These are phyloP conservation scores for Sclerotiophoma versabilis DNA, from an alignment of 2,329 filamentous ascomycete genomes.

Conservation along the genomic window DNA sequence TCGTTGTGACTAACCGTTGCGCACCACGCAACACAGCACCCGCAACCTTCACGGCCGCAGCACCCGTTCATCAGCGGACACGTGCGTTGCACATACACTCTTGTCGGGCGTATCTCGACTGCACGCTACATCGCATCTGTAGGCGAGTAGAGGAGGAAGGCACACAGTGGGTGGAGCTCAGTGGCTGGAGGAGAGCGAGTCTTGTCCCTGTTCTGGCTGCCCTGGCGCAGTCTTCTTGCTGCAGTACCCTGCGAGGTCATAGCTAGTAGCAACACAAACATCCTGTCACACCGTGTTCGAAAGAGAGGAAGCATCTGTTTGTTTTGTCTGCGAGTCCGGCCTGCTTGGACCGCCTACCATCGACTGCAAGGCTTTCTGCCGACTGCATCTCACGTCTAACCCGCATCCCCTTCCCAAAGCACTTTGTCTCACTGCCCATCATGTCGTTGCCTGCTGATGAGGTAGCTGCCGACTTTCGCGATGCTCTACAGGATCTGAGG, in stretches of 20 bases:
- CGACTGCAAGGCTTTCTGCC: slow-evolving; percentile 34
- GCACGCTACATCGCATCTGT: slow-evolving; percentile 27
- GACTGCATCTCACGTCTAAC: slow-evolving; percentile 36
- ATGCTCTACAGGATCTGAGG: slow-evolving; percentile 89
- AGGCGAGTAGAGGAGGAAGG: slow-evolving; percentile 41
- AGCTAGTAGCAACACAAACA: slow-evolving; percentile 60
- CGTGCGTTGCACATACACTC: slow-evolving; percentile 15
- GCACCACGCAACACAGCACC: slow-evolving; percentile 12
- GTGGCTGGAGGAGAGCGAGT: slow-evolving; percentile 43
- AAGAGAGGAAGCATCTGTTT: slow-evolving; percentile 52
- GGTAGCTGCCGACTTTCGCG: slow-evolving; percentile 93
- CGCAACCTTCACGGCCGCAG: slow-evolving; percentile 9
- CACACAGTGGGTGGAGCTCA: slow-evolving; percentile 41
- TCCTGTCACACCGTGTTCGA: slow-evolving; percentile 49
- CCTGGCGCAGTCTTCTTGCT: slow-evolving; percentile 41
- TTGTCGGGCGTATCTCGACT: slow-evolving; percentile 21
- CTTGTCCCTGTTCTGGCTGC: slow-evolving; percentile 44
- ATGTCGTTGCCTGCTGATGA: slow-evolving; percentile 78
- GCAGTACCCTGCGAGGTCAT: slow-evolving; percentile 47
- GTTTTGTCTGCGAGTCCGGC: slow-evolving; percentile 42
- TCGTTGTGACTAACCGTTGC: slow-evolving; percentile 7
- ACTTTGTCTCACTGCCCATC: slow-evolving; percentile 52
- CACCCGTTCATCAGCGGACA: slow-evolving; percentile 7
- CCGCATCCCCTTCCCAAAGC: slow-evolving; percentile 23
- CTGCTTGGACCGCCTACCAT: slow-evolving; percentile 33